Evolutionary conservation across 306 rosid genomes (phyloP), one percentile per base, ranked within the genome.

Genomic region (Alnus rubra): DNA sequence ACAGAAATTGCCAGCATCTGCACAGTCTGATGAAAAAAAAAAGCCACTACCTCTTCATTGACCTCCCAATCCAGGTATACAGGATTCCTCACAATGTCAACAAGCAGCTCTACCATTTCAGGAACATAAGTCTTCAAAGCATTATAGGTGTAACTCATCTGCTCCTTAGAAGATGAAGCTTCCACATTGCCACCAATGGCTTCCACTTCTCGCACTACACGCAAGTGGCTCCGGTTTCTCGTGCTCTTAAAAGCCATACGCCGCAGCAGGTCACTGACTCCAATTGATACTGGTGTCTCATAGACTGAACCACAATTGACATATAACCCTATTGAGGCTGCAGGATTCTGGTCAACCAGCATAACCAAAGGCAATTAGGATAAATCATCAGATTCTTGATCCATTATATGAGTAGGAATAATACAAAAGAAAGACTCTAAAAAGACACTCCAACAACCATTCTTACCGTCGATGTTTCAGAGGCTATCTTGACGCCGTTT

Each of bases 61-160:
- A 95, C 89, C 81, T 95, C 98, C 98, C 98, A 94, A 79, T 94
- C 97, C 71, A 92, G 93, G 83, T 92, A 94, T 48, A 72, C 90
- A 44, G 98, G 90, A 76, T 94, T 94, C 86, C 95, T 88, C 67
- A 88, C 93, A 69, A 77, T 76, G 79, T 94, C 98, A 76, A 87
- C 78, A 71, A 94, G 98, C 31, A 94, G 89, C 87, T 94, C 98
- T 52, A 91, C 97, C 97, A 92, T 94, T 85, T 91, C 90, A 71
- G 97, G 98, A 88, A 87, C 87, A 86, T 92, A 79, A 2, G 97
- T 89, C 89, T 92, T 95, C 82, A 95, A 83, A 78, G 96, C 92
- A 88, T 88, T 93, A 85, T 84, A 89, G 44, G 97, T 88, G 83
- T 95, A 95, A 82, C 93, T 88, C 97, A 95, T 95, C 90, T 89